A percentile compares a stretch with the other conserved stretches of the same genome.
These are phyloP conservation scores for Penicillium aurantiogriseum DNA, from an alignment of 2,329 filamentous ascomycete species.

Conservation along the genomic window DNA sequence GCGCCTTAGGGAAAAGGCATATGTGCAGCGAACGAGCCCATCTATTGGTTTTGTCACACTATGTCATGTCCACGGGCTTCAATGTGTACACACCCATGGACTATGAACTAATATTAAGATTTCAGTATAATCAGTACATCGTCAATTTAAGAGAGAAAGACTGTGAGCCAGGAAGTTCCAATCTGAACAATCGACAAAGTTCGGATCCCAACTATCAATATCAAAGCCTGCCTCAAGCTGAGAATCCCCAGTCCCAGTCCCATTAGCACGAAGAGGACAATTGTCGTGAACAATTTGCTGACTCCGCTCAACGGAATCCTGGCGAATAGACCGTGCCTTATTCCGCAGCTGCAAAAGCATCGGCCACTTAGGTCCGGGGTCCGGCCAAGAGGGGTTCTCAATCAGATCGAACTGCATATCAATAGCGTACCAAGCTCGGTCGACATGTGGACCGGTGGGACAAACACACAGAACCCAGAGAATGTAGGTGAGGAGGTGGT, in stretches of 20 bases:
- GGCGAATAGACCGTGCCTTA: slow-evolving; percentile 18
- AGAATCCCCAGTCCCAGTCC: background rate
- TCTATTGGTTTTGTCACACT: background rate
- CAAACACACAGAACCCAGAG: slow-evolving; percentile 47
- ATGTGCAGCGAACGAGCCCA: background rate
- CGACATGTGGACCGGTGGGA: slow-evolving; percentile 31
- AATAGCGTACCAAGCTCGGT: slow-evolving; percentile 34
- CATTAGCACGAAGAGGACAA: background rate
- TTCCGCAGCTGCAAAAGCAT: slow-evolving; percentile 19
- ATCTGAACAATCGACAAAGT: slow-evolving; percentile 20
- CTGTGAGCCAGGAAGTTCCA: slow-evolving; percentile 21
- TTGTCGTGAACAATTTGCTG: background rate
- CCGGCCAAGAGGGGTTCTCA: slow-evolving; percentile 21
- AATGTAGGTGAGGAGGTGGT: slow-evolving; percentile 46
- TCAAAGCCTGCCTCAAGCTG: slow-evolving; percentile 2
- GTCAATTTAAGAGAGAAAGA: slow-evolving; percentile 4
- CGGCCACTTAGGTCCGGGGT: slow-evolving; percentile 25
- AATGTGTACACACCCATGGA: background rate
- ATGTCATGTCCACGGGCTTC: background rate
- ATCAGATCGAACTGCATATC: slow-evolving; percentile 17
- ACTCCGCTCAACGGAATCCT: background rate
- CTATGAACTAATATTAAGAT: background rate
- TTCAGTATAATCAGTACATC: background rate
- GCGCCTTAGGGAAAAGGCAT: background rate
- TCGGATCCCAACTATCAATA: slow-evolving; percentile 20